These are phyloP conservation scores for Mytilinidion resinicola DNA, from an alignment of 495 filamentous ascomycete species.

Conservation along the genomic window DNA sequence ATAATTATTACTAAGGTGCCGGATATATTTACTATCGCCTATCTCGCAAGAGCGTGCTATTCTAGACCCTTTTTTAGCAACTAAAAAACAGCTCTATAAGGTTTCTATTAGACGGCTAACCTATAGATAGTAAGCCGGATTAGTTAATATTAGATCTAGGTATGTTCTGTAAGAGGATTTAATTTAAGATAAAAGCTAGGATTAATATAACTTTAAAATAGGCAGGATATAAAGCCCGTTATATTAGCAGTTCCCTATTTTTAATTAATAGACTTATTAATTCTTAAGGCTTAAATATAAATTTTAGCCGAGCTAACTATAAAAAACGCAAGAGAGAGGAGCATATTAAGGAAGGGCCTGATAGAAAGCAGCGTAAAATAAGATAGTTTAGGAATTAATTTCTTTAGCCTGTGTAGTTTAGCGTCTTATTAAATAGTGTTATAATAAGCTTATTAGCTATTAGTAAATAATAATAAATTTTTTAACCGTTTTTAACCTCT, in stretches of 20 bases:
- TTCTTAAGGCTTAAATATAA: neutral
- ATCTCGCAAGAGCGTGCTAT: neutral
- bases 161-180: neutral
- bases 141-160: neutral
- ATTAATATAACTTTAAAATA: neutral
- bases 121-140: neutral
- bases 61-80: neutral
- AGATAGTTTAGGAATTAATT: too few species aligned
- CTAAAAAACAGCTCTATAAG: conserved; percentile 1
- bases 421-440: too few species aligned
- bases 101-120: neutral
- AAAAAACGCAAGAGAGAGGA: neutral
- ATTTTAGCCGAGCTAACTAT: conserved; percentile 3
- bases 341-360: neutral
- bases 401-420: too few species aligned
- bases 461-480: too few species aligned
- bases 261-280: neutral
- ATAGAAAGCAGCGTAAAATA: too few species aligned
- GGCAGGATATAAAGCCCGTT: neutral
- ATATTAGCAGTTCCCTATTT: neutral
- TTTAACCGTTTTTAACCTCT: too few species aligned
- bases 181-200: conserved; percentile 1
- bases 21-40: neutral
- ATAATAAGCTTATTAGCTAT: too few species aligned
- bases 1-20: neutral